phyloP scores from a whole-genome alignment of 225 moss, liverwort and hornwort species.

The Straminergon stramineum region DNA sequence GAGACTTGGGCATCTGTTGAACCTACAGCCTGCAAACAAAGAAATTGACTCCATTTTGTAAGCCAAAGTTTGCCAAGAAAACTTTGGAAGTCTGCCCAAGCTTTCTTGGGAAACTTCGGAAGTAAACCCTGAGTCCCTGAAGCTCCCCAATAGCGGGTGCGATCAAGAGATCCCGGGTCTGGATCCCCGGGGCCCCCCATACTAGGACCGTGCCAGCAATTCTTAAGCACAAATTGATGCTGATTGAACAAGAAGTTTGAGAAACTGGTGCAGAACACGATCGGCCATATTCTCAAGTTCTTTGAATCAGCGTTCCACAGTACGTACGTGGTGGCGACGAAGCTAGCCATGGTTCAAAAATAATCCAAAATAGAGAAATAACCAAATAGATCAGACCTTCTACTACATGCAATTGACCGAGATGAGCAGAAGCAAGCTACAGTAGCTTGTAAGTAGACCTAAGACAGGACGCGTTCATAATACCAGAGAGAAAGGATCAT shows the following conservation, averaged over 20 bases:
- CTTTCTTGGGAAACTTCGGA: no score
- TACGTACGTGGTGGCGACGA: not conserved
- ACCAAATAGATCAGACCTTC: not conserved
- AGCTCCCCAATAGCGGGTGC: no score
- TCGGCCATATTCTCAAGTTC: not conserved
- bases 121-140: no score
- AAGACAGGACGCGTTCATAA: not conserved
- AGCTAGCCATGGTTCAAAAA: not conserved
- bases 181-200: no score
- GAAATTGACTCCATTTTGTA: no score
- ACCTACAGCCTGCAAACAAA: no score
- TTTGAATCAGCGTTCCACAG: not conserved
- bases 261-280: not conserved
- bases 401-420: not conserved
- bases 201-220: no score
- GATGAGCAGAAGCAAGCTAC: not conserved
- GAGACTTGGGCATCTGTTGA: no score
- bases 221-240: not conserved
- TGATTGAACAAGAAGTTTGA: not conserved
- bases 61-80: no score
- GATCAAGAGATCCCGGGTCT: no score
- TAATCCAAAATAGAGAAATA: not conserved
- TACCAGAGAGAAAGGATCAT: constrained; percentile 4
- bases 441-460: not conserved
- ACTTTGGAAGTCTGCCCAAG: no score